Conservation (phyloP, 2,329 filamentous ascomycete genomes). For the Hymenotorrendiella dingleyae region DNA sequence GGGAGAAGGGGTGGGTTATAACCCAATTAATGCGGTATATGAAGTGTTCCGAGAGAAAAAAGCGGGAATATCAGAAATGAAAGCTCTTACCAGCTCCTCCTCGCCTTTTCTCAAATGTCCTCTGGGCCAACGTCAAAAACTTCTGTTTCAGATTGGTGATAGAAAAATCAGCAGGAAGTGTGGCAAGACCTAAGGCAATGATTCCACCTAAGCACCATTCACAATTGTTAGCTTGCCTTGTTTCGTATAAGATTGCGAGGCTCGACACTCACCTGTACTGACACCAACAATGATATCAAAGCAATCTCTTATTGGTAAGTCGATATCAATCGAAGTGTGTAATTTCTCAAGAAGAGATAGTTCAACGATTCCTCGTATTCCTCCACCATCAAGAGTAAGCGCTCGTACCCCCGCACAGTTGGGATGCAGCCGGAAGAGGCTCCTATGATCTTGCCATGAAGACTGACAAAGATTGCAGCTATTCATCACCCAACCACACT, state of each 20-base stretch:
- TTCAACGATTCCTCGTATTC: slow-evolving; percentile 5
- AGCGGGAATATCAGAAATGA: not conserved
- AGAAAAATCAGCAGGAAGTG: not conserved
- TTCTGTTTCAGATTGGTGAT: slow-evolving; percentile 2
- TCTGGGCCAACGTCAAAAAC: slow-evolving; percentile 2
- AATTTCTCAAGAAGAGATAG: slow-evolving; percentile 1
- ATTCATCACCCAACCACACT: slow-evolving; percentile 1
- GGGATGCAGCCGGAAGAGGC: not conserved
- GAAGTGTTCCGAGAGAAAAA: no score
- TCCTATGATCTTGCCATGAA: not conserved
- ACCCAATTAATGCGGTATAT: no score
- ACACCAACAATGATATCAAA: slow-evolving; percentile 9
- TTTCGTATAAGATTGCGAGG: not conserved
- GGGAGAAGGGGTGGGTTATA: no score
- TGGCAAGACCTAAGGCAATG: not conserved
- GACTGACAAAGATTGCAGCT: slow-evolving; percentile 1
- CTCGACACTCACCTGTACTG: slow-evolving; percentile 2
- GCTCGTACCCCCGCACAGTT: not conserved
- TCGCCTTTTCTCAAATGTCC: slow-evolving; percentile 4
- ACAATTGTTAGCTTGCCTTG: not conserved
- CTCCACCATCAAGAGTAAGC: slow-evolving; percentile 5
- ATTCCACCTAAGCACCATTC: not conserved
- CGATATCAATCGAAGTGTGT: slow-evolving; percentile 1
- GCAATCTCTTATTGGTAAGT: slow-evolving; percentile 3
- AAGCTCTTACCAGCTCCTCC: not conserved